A percentile compares a stretch with the other conserved stretches of the same genome.
Evolutionary conservation across 257 asterid genomes (phyloP).

Genomic region (Solanum pimpinellifolium): DNA sequence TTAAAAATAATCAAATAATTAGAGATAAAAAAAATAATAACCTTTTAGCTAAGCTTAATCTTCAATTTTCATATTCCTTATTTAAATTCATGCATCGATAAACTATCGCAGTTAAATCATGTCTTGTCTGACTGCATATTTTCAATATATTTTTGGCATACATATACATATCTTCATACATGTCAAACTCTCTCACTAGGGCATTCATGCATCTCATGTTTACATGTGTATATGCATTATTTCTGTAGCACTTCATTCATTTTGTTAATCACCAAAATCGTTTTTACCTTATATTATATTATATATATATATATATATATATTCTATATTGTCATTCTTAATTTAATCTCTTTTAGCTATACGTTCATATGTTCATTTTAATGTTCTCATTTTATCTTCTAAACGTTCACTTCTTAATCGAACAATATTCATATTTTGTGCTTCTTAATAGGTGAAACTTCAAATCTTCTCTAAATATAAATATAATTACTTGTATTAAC

Average conservation of each 20-base stretch:
- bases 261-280: background rate
- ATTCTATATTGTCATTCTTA: background rate
- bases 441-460: background rate
- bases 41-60: background rate
- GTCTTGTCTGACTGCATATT: background rate
- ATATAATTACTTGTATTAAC: background rate
- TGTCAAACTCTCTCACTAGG: background rate
- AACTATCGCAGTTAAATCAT: background rate
- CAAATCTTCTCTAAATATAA: background rate
- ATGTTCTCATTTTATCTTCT: background rate
- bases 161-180: background rate
- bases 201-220: background rate
- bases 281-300: background rate
- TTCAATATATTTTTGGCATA: background rate
- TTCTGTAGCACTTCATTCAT: background rate
- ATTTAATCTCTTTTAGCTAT: background rate
- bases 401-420: background rate
- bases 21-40: accelerated
- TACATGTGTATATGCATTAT: background rate
- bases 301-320: too few species aligned
- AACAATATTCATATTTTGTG: background rate
- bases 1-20: too few species aligned
- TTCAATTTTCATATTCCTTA: background rate
- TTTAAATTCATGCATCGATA: background rate
- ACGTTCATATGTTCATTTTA: too few species aligned